Conservation (phyloP, 768 basidiomycete genomes). For the Suillus subaureus region DNA sequence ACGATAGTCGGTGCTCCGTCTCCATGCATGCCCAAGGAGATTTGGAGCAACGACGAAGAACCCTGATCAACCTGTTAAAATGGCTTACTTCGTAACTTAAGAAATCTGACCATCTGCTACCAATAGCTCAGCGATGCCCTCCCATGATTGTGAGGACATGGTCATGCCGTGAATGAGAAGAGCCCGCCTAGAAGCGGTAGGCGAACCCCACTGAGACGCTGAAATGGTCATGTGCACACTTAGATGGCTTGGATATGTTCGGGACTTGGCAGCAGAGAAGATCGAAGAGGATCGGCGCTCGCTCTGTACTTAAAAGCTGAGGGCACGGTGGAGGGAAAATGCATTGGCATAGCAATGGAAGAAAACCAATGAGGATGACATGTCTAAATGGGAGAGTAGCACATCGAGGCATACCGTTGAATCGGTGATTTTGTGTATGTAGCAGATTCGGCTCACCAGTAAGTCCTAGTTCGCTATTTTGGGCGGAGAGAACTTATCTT, state of each 20-base stretch:
- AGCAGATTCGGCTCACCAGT: not conserved
- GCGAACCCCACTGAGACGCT: not conserved
- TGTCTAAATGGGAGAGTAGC: not conserved
- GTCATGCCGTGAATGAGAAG: not conserved
- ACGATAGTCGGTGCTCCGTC: not conserved
- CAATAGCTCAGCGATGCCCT: not conserved
- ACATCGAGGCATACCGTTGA: not conserved
- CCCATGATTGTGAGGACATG: not conserved
- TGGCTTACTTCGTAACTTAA: too few species aligned
- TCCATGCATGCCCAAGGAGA: conserved; percentile 3
- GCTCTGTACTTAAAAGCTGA: not conserved
- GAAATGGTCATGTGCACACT: not conserved
- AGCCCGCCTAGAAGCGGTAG: not conserved
- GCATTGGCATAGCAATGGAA: not conserved
- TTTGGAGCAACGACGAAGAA: not conserved
- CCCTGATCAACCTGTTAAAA: not conserved
- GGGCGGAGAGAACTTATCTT: not conserved
- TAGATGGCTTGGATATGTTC: not conserved
- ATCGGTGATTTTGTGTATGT: not conserved
- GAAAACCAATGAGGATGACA: not conserved
- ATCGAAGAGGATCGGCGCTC: not conserved
- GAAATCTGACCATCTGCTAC: not conserved
- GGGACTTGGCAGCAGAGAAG: not conserved
- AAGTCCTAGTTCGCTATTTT: not conserved
- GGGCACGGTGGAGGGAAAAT: not conserved